A percentile compares a stretch with the other conserved stretches of the same genome.
Evolutionary conservation across 2,329 filamentous ascomycete genomes (phyloP).

Genomic region (Neonectria hederae): DNA sequence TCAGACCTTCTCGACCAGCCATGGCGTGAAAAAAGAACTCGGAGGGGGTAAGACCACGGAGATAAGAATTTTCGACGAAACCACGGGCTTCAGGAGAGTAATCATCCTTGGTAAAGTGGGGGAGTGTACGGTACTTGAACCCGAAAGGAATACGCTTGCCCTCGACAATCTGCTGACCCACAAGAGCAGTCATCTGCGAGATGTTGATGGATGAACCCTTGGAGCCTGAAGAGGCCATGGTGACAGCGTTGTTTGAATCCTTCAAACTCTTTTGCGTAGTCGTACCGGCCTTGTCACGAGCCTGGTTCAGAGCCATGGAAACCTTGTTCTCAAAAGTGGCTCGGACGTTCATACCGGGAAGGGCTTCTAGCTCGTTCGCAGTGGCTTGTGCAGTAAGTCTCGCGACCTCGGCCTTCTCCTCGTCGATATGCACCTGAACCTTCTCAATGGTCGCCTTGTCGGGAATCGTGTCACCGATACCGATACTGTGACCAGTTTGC

Average conservation of each 20-base stretch:
- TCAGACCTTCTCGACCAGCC: slow-evolving; percentile 99
- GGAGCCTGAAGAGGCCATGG: slow-evolving; percentile 95
- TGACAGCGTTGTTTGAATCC: slow-evolving; percentile 94
- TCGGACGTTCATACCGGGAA: slow-evolving; percentile 98
- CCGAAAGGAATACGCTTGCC: slow-evolving; percentile 99
- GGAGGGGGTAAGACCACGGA: slow-evolving; percentile 91
- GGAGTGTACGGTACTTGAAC: slow-evolving; percentile 96
- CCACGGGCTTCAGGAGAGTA: slow-evolving; percentile 97
- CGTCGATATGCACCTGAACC: slow-evolving; percentile 83
- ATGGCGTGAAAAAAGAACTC: slow-evolving; percentile 99
- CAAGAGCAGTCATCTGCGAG: slow-evolving; percentile 98
- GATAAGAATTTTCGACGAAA: slow-evolving; percentile 98
- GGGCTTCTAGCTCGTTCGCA: slow-evolving; percentile 86
- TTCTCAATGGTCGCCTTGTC: slow-evolving; percentile 84
- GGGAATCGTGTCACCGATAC: slow-evolving; percentile 97
- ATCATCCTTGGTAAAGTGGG: slow-evolving; percentile 99
- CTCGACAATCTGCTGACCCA: slow-evolving; percentile 98
- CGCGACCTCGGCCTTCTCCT: slow-evolving; percentile 83
- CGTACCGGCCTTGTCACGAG: slow-evolving; percentile 95
- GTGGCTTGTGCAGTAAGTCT: slow-evolving; percentile 81
- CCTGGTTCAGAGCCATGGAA: slow-evolving; percentile 90
- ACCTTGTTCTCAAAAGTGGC: slow-evolving; percentile 99
- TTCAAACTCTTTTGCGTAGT: slow-evolving; percentile 92
- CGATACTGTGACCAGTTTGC: slow-evolving; percentile 96
- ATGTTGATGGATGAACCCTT: slow-evolving; percentile 99